These are phyloP conservation scores for Penicillium sp. DNA, from an alignment of 2,329 filamentous ascomycete species.

Conservation along the genomic window DNA sequence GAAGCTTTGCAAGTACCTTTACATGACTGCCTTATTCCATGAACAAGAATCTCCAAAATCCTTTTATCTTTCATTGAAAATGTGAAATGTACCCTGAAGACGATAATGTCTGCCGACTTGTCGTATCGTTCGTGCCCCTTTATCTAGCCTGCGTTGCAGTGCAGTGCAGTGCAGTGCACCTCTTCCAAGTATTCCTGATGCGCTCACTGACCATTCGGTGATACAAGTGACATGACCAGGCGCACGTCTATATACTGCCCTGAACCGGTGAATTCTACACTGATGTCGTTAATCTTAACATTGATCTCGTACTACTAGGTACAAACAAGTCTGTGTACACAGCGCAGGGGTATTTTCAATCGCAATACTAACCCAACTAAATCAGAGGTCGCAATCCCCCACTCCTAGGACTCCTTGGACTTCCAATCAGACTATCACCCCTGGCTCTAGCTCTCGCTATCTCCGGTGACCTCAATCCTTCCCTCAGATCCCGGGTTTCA, in stretches of 20 bases:
- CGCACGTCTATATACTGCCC: background rate
- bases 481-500: slow-evolving; percentile 16
- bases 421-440: slow-evolving; percentile 27
- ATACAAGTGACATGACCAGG: background rate
- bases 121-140: too few relatives aligned
- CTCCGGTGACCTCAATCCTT: slow-evolving; percentile 23
- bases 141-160: too few relatives aligned
- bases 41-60: too few relatives aligned
- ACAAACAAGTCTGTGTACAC: background rate
- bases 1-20: too few relatives aligned
- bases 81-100: too few relatives aligned
- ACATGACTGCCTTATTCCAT: too few relatives aligned
- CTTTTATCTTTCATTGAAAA: too few relatives aligned
- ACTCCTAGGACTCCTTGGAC: slow-evolving; percentile 32
- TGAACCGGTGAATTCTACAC: too few relatives aligned
- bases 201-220: too few relatives aligned
- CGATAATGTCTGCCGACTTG: too few relatives aligned
- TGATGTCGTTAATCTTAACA: background rate
- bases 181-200: too few relatives aligned
- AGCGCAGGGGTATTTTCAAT: background rate
- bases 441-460: slow-evolving; percentile 21
- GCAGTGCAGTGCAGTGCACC: too few relatives aligned
- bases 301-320: background rate
- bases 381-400: slow-evolving; percentile 29
- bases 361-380: background rate